Evolutionary conservation across 1,284 basidiomycete genomes (phyloP).

Genomic region (Cutaneotrichosporon spelunceum): DNA sequence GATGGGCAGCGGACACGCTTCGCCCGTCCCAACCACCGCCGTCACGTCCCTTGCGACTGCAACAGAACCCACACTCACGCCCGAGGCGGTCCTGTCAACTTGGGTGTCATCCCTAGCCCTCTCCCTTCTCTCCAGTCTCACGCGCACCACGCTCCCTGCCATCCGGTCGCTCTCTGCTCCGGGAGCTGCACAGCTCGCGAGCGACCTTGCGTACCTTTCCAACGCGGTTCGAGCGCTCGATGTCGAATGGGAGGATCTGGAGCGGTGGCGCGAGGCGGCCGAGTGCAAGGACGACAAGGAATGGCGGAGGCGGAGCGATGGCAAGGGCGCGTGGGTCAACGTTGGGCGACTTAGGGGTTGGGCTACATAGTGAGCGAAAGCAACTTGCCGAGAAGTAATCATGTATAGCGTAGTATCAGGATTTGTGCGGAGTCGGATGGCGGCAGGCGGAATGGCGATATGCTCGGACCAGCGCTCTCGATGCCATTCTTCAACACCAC

Average conservation of each 20-base stretch:
- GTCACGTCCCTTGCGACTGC: conserved; percentile 46
- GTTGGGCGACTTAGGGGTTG: conserved; percentile 18
- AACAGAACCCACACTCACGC: conserved; percentile 1
- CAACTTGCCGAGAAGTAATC: not conserved
- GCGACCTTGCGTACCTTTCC: conserved; percentile 80
- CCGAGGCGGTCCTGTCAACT: conserved; percentile 76
- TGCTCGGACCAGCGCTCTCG: no score
- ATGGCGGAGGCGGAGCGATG: conserved; percentile 27
- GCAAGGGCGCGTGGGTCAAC: conserved; percentile 16
- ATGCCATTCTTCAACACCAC: no score
- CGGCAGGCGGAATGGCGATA: no score
- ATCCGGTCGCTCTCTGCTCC: conserved; percentile 61
- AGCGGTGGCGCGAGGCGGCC: conserved; percentile 66
- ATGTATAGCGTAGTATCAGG: not conserved
- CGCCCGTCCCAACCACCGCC: conserved; percentile 15
- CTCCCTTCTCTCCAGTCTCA: conserved; percentile 69
- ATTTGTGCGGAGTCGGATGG: no score
- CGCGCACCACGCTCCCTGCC: conserved; percentile 59
- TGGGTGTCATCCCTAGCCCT: conserved; percentile 88
- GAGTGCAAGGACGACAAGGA: conserved; percentile 60
- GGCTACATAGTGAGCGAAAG: not conserved
- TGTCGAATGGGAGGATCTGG: conserved; percentile 71
- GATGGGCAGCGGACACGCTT: conserved; percentile 9
- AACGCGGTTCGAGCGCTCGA: conserved; percentile 90
- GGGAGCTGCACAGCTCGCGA: conserved; percentile 78